phyloP scores from a whole-genome alignment of 2,329 filamentous ascomycete genomes.

The Ceratocystis eucalypticola region DNA sequence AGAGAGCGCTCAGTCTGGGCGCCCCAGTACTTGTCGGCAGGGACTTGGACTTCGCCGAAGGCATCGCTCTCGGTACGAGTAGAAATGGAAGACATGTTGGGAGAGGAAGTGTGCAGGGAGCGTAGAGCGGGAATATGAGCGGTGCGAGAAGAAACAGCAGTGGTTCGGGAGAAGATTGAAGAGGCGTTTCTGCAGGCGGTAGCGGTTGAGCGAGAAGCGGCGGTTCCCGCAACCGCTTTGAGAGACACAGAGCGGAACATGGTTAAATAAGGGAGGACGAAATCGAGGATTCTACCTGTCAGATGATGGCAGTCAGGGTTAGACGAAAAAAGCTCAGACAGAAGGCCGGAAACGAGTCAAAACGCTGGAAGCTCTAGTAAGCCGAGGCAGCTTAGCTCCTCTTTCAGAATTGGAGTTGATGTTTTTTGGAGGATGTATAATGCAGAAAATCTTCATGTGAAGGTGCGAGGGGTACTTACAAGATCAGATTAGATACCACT shows the following conservation, averaged over 20 bases:
- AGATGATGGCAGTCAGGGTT: slow-evolving; percentile 12
- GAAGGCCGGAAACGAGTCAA: slow-evolving; percentile 12
- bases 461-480: neutral
- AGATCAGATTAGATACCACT: neutral
- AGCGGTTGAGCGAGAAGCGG: slow-evolving; percentile 6
- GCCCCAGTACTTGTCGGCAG: slow-evolving; percentile 93
- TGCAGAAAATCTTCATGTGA: neutral
- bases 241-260: slow-evolving; percentile 19
- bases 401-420: slow-evolving; percentile 5
- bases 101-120: slow-evolving; percentile 32
- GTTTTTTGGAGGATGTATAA: neutral
- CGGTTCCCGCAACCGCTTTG: slow-evolving; percentile 14
- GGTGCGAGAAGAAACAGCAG: slow-evolving; percentile 5
- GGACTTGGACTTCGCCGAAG: slow-evolving; percentile 91
- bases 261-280: slow-evolving; percentile 7
- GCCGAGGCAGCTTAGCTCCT: slow-evolving; percentile 6
- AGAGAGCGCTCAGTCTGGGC: slow-evolving; percentile 93
- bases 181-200: slow-evolving; percentile 1
- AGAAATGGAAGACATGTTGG: slow-evolving; percentile 33
- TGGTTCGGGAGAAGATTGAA: slow-evolving; percentile 8
- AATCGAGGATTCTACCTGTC: slow-evolving; percentile 13
- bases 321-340: slow-evolving; percentile 12
- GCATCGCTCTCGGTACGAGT: slow-evolving; percentile 85
- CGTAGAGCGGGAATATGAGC: slow-evolving; percentile 15
- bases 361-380: slow-evolving; percentile 6